phyloP scores from a whole-genome alignment of 2,329 filamentous ascomycete genomes.

The Aspergillus arachidicola region DNA sequence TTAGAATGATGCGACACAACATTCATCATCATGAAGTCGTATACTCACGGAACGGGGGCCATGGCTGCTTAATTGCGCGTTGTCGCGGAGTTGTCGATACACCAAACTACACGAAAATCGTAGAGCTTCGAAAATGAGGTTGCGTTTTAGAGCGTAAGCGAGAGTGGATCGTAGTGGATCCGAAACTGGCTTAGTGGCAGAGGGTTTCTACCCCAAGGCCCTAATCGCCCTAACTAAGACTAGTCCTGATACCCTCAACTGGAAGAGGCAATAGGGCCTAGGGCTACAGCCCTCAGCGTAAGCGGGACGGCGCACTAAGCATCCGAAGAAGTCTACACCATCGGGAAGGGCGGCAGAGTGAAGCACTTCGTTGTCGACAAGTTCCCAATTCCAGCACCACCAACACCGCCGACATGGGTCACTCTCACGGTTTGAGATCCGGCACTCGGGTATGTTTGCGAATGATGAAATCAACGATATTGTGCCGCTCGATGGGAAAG shows the following conservation, averaged over 20 bases:
- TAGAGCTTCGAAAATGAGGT: constrained; percentile 23
- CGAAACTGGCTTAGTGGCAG: constrained; percentile 21
- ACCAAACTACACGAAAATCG: constrained; percentile 30
- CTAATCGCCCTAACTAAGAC: background rate
- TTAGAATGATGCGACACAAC: constrained; percentile 42
- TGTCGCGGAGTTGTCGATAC: constrained; percentile 41
- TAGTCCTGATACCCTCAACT: background rate
- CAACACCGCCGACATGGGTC: constrained; percentile 73
- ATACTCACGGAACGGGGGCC: constrained; percentile 48
- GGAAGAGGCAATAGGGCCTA: constrained; percentile 6
- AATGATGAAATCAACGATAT: constrained; percentile 7
- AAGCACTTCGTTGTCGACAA: constrained; percentile 40
- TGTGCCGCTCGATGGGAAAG: constrained; percentile 15
- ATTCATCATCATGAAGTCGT: constrained; percentile 18
- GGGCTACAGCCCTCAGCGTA: constrained; percentile 15
- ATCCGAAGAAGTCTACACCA: constrained; percentile 26
- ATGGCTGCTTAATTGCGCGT: constrained; percentile 43
- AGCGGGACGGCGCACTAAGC: constrained; percentile 30
- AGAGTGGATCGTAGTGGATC: constrained; percentile 17
- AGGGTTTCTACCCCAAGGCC: constrained; percentile 18
- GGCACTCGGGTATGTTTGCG: constrained; percentile 73
- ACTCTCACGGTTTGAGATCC: constrained; percentile 82
- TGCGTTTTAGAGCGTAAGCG: constrained; percentile 25
- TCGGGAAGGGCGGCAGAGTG: constrained; percentile 28
- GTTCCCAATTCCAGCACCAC: constrained; percentile 41